Percentiles rank a stretch among this genome's conserved stretches.
These are phyloP conservation scores for Ascochyta lentis DNA, from an alignment of 2,329 filamentous ascomycete genomes.

Conservation along the genomic window DNA sequence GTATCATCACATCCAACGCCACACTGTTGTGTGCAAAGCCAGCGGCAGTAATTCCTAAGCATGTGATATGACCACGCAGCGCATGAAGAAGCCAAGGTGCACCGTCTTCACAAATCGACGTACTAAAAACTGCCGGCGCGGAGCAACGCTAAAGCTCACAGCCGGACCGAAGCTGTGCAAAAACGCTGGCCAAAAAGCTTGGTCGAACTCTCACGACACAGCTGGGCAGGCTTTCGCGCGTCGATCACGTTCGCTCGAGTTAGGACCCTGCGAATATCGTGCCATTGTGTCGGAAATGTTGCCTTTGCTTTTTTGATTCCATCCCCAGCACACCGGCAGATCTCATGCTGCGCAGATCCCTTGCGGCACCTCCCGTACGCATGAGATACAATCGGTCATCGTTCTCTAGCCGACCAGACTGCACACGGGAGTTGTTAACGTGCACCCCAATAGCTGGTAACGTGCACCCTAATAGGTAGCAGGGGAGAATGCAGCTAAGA, in stretches of 20 bases:
- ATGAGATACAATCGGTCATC: neutral
- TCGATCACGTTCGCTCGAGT: slow-evolving; percentile 1
- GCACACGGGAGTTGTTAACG: no score
- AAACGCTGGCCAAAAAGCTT: neutral
- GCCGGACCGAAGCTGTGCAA: slow-evolving; percentile 2
- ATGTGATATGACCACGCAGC: neutral
- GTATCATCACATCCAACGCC: neutral
- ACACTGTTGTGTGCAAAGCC: neutral
- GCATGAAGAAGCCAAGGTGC: neutral
- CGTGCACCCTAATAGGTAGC: no score
- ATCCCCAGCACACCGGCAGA: slow-evolving; percentile 1
- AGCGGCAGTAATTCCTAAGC: neutral
- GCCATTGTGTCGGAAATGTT: neutral
- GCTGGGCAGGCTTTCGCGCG: neutral
- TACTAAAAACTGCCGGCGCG: neutral
- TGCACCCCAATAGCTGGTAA: no score
- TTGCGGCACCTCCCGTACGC: slow-evolving; percentile 1
- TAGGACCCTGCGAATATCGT: slow-evolving; percentile 2
- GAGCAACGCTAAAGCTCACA: neutral
- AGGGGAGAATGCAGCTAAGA: no score
- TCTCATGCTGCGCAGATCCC: slow-evolving; percentile 3
- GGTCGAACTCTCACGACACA: neutral
- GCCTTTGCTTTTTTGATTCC: slow-evolving; percentile 3
- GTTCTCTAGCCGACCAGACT: neutral
- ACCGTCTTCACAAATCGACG: neutral